Conservation (phyloP, 1,284 basidiomycete species). For the Polyporus tsugae region DNA sequence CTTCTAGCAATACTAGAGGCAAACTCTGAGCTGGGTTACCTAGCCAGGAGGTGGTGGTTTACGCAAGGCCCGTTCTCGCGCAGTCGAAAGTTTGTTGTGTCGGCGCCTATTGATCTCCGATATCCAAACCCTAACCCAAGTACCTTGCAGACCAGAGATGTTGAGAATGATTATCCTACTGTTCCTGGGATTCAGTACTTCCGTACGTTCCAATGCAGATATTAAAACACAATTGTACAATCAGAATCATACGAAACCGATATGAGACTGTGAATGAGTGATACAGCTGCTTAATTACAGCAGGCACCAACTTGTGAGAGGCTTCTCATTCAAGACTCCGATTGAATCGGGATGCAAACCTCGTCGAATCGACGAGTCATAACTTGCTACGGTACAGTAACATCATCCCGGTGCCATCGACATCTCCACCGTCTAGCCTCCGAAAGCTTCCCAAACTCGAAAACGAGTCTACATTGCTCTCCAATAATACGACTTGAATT, state of each 20-base stretch:
- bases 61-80: not conserved
- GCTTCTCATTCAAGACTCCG: not conserved
- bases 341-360: not conserved
- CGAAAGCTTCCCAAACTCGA: not conserved
- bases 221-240: no score
- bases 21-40: not conserved
- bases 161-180: no score
- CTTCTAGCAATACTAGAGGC: not conserved
- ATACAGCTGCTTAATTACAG: no score
- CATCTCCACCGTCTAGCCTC: not conserved
- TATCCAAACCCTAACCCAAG: slow-evolving; percentile 9
- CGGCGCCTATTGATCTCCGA: slow-evolving; percentile 7
- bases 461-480: no score
- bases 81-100: not conserved
- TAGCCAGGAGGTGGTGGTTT: not conserved
- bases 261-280: no score
- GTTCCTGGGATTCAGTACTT: no score
- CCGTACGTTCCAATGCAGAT: no score
- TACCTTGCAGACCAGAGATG: not conserved
- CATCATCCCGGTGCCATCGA: no score
- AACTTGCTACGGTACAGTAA: no score
- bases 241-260: no score
- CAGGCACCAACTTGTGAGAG: no score
- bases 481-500: not conserved
- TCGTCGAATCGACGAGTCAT: no score